Evolutionary conservation across 176 grass and related monocot genomes (phyloP).

Genomic region (Carex kokanica): DNA sequence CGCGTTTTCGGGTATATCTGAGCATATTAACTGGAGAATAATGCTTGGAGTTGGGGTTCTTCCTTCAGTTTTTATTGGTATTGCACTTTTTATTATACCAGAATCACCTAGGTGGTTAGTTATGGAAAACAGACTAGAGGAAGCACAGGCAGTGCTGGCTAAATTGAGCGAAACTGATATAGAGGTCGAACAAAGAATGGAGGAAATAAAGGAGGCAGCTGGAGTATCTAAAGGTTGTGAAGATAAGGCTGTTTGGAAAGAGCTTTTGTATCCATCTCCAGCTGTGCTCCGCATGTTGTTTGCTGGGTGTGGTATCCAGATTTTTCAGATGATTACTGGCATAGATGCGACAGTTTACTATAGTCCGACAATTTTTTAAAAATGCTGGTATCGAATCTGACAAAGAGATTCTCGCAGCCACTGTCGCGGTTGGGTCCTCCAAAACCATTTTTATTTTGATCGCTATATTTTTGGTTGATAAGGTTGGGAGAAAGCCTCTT

Average conservation of each 20-base stretch:
- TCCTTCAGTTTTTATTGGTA: constrained; percentile 71
- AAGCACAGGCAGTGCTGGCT: constrained; percentile 50
- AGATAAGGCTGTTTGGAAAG: constrained; percentile 67
- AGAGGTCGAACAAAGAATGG: constrained; percentile 56
- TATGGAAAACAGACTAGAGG: constrained; percentile 68
- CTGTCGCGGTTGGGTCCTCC: constrained; percentile 71
- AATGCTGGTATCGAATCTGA: constrained; percentile 79
- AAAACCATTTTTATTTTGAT: constrained; percentile 82
- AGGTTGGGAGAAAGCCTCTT: constrained; percentile 79
- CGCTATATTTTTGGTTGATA: constrained; percentile 86
- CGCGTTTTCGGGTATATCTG: constrained; percentile 65
- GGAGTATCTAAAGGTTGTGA: constrained; percentile 40
- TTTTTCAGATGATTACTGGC: constrained; percentile 85
- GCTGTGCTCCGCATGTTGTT: constrained; percentile 59
- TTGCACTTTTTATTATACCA: constrained; percentile 72
- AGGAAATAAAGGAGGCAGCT: constrained; percentile 73
- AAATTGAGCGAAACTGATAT: constrained; percentile 70
- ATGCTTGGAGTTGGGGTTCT: constrained; percentile 86
- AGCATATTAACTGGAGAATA: constrained; percentile 86
- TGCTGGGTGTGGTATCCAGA: constrained; percentile 74
- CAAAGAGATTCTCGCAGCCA: constrained; percentile 71
- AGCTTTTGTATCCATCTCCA: constrained; percentile 71
- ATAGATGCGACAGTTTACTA: constrained; percentile 93
- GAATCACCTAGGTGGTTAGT: constrained; percentile 89
- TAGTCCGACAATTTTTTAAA: constrained; percentile 72